Evolutionary conservation across 768 basidiomycete species (phyloP).

Genomic region (Pleurotus djamor): DNA sequence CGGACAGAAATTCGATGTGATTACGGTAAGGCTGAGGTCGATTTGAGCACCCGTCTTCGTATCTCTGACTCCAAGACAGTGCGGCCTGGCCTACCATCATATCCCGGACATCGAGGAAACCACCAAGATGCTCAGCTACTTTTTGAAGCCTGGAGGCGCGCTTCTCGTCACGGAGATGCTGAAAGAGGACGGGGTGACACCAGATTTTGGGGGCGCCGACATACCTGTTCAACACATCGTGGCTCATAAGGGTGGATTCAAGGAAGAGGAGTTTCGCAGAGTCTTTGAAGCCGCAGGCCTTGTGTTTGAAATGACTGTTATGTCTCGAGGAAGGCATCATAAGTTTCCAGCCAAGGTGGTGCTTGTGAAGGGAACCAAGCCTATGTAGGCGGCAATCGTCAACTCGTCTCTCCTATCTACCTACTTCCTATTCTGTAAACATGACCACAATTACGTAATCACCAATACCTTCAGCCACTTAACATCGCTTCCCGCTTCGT

Average conservation of each 20-base stretch:
- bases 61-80: conserved; percentile 30
- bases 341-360: conserved; percentile 4
- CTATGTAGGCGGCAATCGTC: too few relatives aligned
- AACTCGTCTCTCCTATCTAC: too few relatives aligned
- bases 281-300: conserved; percentile 57
- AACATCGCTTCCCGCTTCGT: too few relatives aligned
- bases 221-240: conserved; percentile 35
- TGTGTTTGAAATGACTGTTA: not conserved
- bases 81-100: conserved; percentile 65
- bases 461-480: too few relatives aligned
- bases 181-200: not conserved
- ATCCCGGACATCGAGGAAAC: conserved; percentile 47
- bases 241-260: conserved; percentile 52
- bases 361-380: not conserved
- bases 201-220: not conserved
- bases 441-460: too few relatives aligned
- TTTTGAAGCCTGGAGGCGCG: conserved; percentile 59
- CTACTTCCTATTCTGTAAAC: too few relatives aligned
- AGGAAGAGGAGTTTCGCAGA: conserved; percentile 41
- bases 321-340: not conserved
- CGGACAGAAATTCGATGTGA: conserved; percentile 61
- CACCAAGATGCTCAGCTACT: conserved; percentile 47
- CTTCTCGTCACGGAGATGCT: conserved; percentile 55
- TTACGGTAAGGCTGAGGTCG: conserved; percentile 70
- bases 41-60: not conserved